Base-by-base conservation (phyloP, 169 alveolate species). In the Eimeria sp. region DNA sequence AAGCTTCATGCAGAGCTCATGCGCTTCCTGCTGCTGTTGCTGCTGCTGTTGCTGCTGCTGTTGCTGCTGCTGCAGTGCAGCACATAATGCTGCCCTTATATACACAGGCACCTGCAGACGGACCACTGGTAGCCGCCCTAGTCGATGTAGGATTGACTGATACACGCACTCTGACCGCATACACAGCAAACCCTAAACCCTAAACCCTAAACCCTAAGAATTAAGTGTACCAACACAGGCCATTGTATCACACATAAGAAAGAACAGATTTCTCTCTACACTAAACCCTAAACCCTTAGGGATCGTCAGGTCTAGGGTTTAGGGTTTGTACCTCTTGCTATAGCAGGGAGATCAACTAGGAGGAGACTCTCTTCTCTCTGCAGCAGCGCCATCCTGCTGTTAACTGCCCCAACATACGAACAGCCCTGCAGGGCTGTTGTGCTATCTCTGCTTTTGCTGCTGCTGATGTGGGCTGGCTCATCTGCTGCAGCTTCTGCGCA, bases 101-200 rank as follows among this genome's bases (percentile, higher is more conserved):
- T 51, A 51, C 18, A 51, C 58, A 7, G 58, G 5, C 58, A 7
- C 58, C 58, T 51, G 58, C 58, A 51, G 58, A 51, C 58, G 58
- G 58, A 51, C 58, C 5, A 11, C 11, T 11, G 5, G 18, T 51
- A 51, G 58, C 11, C 58, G 58, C 18, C 58, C 58, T 11, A 51
- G 58, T 5, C 58, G 43, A n/a, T 34, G 54, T 40, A 94, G 78
- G 22, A 94, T 47, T 16, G 94, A 82, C 80, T 94, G 96, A 58
- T 82, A 83, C 16, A 83, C 86, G 40, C 82, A 94, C 89, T 82
- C 96, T 94, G 96, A 13, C 65, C n/a, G 34, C 9, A 40, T 30
- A 65, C 5, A 73, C 73, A 11, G 4, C 13, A 63, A 30, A 57
- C 75, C 70, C 57, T 30, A 89, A 57, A 65, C 73, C 82, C 63